Base-by-base conservation (phyloP, 2,329 filamentous ascomycete genomes). In the Trichophyton simii region DNA sequence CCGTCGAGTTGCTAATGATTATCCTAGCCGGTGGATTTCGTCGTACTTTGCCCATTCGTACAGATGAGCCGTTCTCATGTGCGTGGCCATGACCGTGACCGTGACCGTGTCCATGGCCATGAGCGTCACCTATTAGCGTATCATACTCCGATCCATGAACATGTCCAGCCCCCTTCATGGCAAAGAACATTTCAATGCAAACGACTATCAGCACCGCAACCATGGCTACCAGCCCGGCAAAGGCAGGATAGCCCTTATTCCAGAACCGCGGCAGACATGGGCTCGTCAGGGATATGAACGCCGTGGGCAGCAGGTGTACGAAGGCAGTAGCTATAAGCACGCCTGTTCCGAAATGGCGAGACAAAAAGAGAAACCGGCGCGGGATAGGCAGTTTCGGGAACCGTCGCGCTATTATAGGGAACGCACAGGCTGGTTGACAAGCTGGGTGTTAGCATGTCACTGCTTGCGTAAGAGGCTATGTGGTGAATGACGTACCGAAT, bases 181-280 rank as follows among this genome's bases (percentile, higher is more conserved):
- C 91, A 67, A 97, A 86, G 72, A 91, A 90, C 76, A 94, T 95
- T 73, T 97, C 92, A 59, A 96, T 82, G 1, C 84, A 83, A 5
- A 95, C 89, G 2, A 96, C 91, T 3, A 88, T 77, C 63, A 95
- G 80, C n/a, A 89, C 88, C 9, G 88, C 85, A 8, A 85, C 73
- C 88, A 95, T 92, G 61, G 89, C 87, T 55, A 95, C 83, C 57
- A 94, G 79, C 1, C 91, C 90, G 0, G 89, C 85, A 71, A 95
- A 86, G 4, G 89, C 88, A 55, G 80, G 83, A 72, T 94, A 95
- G n/a, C 83, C 82, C 65, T 87, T 70, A 71, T 83, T 92, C 82
- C 91, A 95, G 70, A 91, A 87, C 62, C 81, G 78, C 7, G 90
- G 88, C 0, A 95, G 83, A 73, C 83, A 86, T 72, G 81, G 80